Conservation (phyloP, 139 green algal genomes). For the Diplosphaera chodatii region DNA sequence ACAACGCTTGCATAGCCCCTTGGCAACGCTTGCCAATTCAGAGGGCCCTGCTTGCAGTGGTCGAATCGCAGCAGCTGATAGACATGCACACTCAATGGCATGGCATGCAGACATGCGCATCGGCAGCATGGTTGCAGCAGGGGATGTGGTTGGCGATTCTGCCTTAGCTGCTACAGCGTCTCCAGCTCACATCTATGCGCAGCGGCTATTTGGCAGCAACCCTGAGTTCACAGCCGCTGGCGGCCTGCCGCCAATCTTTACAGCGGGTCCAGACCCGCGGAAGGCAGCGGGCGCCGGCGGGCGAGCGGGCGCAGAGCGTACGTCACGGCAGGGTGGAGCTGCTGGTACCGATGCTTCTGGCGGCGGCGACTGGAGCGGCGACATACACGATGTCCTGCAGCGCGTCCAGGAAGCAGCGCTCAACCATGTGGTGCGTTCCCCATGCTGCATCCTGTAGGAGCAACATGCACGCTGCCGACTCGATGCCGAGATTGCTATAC, state of each 20-base stretch:
- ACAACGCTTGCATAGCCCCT: background rate
- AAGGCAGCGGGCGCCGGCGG: too few species aligned
- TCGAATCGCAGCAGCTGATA: too few species aligned
- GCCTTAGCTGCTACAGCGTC: too few species aligned
- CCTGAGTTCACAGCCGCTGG: background rate
- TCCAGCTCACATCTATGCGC: too few species aligned
- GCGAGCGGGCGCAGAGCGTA: too few species aligned
- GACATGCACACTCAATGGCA: too few species aligned
- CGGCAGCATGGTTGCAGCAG: background rate
- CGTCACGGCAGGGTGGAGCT: background rate
- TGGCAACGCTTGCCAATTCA: background rate
- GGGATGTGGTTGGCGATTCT: background rate
- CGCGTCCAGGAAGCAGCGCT: slow-evolving; percentile 19
- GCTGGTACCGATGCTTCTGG: background rate
- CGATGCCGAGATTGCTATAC: too few species aligned
- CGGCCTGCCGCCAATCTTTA: background rate
- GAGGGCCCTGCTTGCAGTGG: too few species aligned
- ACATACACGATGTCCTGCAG: background rate
- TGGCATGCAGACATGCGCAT: too few species aligned
- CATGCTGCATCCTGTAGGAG: background rate
- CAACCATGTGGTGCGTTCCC: slow-evolving; percentile 16
- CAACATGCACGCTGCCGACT: too few species aligned
- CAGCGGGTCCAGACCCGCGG: background rate
- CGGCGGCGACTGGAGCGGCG: background rate
- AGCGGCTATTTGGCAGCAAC: background rate